Evolutionary conservation across 805 yeast genomes (phyloP), one percentile per base, ranked within the genome.

Genomic region (Kodamaea neixiangensis): DNA sequence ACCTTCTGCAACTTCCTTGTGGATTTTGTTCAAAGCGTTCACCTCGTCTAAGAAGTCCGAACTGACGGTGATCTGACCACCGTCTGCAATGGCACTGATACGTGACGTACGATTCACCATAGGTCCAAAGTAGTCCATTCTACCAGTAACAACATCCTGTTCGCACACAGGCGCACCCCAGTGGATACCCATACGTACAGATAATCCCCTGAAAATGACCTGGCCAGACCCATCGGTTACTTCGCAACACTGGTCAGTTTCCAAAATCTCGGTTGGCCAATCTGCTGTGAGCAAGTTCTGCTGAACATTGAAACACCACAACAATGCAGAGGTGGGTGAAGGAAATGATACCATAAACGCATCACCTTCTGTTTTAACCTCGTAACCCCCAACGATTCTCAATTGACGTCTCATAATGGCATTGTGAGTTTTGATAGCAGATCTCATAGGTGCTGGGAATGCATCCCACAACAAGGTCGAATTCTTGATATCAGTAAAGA

Each of bases 101-200:
- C 99, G 79, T 1, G 98, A 86, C 0, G 99, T 89, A 47, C 97
- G 79, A 62, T 94, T 94, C 29, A 94, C 99, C 91, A 94, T 92
- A 0, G 99, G 99, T 0, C 99, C 99, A 60, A 94, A 87, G 68
- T 94, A 94, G 71, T 94, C 99, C 99, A 94, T 94, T 73, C 99
- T 83, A 58, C 91, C 83, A 0, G 99, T 94, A 48, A 92, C 92
- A 53, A 93, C 86, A 72, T 94, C 99, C 6, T 87, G 81, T 67
- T 94, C 99, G 61, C 96, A 89, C 39, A 93, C 97, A 0, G 99
- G 98, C 1, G 87, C 78, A 55, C 99, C 99, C 96, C 98, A 94
- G 67, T 94, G 98, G 39, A 90, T 81, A 54, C 99, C 99, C 98
- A 94, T 94, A 63, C 99, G 81, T 7, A 94, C 99, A 0, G 96